Evolutionary conservation across 371 early-diverging fungal genomes (phyloP), one percentile per base, ranked within the genome.

Genomic region (Syncephalastrum sp.): DNA sequence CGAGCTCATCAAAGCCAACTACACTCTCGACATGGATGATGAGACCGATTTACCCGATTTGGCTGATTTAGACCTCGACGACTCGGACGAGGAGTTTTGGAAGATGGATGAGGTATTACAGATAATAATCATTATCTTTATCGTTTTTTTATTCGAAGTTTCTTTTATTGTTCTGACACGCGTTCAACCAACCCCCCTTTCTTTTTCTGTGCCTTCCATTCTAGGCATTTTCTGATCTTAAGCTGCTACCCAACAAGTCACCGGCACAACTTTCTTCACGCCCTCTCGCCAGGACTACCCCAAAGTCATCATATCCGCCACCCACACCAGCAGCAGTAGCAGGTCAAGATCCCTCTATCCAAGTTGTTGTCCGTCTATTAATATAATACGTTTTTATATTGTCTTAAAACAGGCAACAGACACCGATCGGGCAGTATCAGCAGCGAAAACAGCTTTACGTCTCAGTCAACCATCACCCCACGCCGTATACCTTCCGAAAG

Each of bases 21-120:
- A 66, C 42, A 67, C 74, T 2, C 54, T 62, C 10, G 64, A 69
- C 51, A 69, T 77, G 65, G 69, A 72, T 8, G 74, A 77, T 42
- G 75, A 74, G 62, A 74, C 75, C 3, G 67, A 69, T 38, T 61
- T 77, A 17, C 58, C 70, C 8, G 66, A 64, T 46, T 52, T 77
- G 42, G 68, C 72, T 27, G 56, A 60, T 29, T 54, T 77, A 23
- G 78, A 77, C 42, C 49, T 77, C 8, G 78, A 77, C 54, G 78
- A 77, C 49, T 68, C 72, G 25, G 70, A 67, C 27, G 78, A 77
- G 46, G 74, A 74, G 33, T 77, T 77, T 53, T 77, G 72, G 72
- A 74, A 74, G 49, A 49, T 77, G 50, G 74, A 77, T 46, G 61
- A 65, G 54, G 71, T 70, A 65, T 13, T 51, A 59, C 19, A 8